These are phyloP conservation scores for Neocucurbitaria cava DNA, from an alignment of 2,329 filamentous ascomycete species.

Conservation along the genomic window DNA sequence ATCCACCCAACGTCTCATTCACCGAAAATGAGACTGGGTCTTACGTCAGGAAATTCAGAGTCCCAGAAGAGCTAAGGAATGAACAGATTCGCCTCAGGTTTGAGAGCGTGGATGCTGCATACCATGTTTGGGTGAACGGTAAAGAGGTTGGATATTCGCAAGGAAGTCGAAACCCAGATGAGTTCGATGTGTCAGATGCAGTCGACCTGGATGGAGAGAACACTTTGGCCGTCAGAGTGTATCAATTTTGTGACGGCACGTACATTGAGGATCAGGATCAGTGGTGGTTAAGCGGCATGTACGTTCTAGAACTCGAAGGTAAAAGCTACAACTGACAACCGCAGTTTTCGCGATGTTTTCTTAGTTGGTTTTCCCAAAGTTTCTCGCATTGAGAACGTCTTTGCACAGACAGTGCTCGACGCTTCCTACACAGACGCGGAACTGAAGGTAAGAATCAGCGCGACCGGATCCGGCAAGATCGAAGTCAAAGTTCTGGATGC, in stretches of 20 bases:
- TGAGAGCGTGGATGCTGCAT: slow-evolving; percentile 75
- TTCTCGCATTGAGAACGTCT: slow-evolving; percentile 64
- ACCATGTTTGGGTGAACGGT: slow-evolving; percentile 73
- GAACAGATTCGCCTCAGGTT: slow-evolving; percentile 69
- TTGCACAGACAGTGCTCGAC: slow-evolving; percentile 63
- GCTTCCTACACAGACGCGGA: slow-evolving; percentile 58
- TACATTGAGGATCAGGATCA: slow-evolving; percentile 75
- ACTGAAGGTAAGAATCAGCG: slow-evolving; percentile 57
- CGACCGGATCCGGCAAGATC: slow-evolving; percentile 51
- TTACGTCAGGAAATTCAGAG: slow-evolving; percentile 63
- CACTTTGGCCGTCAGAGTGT: slow-evolving; percentile 68
- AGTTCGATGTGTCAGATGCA: slow-evolving; percentile 69
- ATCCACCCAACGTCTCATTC: slow-evolving; percentile 66
- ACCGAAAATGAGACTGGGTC: slow-evolving; percentile 70
- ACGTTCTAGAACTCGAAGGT: slow-evolving; percentile 4
- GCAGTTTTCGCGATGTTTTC: slow-evolving; percentile 72
- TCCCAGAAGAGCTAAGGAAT: slow-evolving; percentile 59
- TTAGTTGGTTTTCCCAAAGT: slow-evolving; percentile 63
- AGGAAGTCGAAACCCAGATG: slow-evolving; percentile 71
- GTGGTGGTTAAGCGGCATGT: slow-evolving; percentile 69
- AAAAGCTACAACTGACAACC: slow-evolving; percentile 22
- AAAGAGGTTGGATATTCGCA: slow-evolving; percentile 71
- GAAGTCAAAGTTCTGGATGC: slow-evolving; percentile 56
- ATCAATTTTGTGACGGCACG: slow-evolving; percentile 72
- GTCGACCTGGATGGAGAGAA: slow-evolving; percentile 60